A percentile compares a stretch with the other conserved stretches of the same genome.
These are phyloP conservation scores for Ceratobasidium sp. DNA, from an alignment of 1,284 basidiomycete species.

Conservation along the genomic window DNA sequence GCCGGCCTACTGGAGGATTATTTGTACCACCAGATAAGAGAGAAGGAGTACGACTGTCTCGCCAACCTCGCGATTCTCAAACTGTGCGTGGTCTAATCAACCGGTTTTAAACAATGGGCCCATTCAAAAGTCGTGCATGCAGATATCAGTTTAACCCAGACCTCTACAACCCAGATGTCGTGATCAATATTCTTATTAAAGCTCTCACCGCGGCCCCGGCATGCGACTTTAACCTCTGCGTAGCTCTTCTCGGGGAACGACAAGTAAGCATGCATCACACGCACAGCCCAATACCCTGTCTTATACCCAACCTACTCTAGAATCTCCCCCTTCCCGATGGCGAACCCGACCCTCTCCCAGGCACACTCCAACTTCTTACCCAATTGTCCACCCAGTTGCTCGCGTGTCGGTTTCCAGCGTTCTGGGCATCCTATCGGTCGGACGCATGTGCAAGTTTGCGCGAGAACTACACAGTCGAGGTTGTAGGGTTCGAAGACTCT, in stretches of 20 bases:
- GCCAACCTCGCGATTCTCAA: constrained; percentile 93
- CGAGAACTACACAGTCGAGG: constrained; percentile 87
- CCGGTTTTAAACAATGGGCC: background rate
- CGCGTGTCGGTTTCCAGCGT: constrained; percentile 90
- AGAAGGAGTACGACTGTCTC: constrained; percentile 91
- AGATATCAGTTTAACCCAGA: constrained; percentile 98
- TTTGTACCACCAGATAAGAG: constrained; percentile 90
- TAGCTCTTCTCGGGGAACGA: constrained; percentile 88
- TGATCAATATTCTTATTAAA: constrained; percentile 95
- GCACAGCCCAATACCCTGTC: constrained; percentile 45
- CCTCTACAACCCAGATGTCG: constrained; percentile 92
- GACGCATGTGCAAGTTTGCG: constrained; percentile 76
- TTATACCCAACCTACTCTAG: constrained; percentile 49
- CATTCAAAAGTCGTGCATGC: constrained; percentile 33
- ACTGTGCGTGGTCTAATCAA: constrained; percentile 65
- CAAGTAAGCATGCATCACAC: constrained; percentile 29
- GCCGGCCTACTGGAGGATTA: constrained; percentile 94
- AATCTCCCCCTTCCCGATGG: constrained; percentile 70
- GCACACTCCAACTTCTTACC: constrained; percentile 81
- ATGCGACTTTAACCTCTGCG: constrained; percentile 94
- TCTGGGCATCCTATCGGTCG: constrained; percentile 84
- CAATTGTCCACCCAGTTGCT: constrained; percentile 82
- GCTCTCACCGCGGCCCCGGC: constrained; percentile 84
- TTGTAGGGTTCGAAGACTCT: constrained; percentile 83
- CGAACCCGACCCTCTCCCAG: constrained; percentile 82